Percentiles rank a stretch among this genome's conserved stretches.
These are phyloP conservation scores for Nowakowskiella sp. DNA, from an alignment of 192 early-diverging fungal species.

Conservation along the genomic window DNA sequence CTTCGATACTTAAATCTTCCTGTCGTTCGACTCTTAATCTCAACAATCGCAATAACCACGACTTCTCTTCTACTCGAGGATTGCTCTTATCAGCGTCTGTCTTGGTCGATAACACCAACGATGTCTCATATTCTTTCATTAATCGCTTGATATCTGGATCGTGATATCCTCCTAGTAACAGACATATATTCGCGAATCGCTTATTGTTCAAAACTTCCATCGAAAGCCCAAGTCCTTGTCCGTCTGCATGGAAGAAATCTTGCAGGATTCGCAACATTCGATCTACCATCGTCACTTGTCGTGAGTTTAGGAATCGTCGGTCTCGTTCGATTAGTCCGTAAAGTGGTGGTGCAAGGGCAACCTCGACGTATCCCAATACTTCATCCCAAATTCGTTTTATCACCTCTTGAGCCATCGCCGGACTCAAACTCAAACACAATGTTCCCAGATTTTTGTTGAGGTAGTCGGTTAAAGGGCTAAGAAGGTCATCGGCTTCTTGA, in stretches of 20 bases:
- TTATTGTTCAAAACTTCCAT: conserved; percentile 20
- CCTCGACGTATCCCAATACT: conserved; percentile 27
- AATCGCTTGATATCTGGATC: conserved; percentile 26
- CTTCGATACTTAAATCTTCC: conserved; percentile 9
- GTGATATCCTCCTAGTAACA: conserved; percentile 25
- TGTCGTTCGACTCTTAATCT: conserved; percentile 33
- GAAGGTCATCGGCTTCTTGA: conserved; percentile 32
- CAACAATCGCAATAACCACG: conserved; percentile 30
- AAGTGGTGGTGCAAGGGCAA: conserved; percentile 35
- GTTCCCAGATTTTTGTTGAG: conserved; percentile 49
- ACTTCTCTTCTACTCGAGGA: conserved; percentile 27
- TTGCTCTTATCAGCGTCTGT: neutral
- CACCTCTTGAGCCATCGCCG: conserved; percentile 48
- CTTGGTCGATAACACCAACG: neutral
- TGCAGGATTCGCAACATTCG: conserved; percentile 27
- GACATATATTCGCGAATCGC: conserved; percentile 35
- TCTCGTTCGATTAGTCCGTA: conserved; percentile 43
- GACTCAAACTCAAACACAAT: conserved; percentile 29
- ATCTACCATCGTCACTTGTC: conserved; percentile 35
- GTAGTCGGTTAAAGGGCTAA: conserved; percentile 43
- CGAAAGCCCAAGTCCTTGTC: conserved; percentile 33
- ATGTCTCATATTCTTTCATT: conserved; percentile 36
- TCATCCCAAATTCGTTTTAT: conserved; percentile 52
- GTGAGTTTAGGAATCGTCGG: conserved; percentile 33
- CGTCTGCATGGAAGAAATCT: conserved; percentile 47